Evolutionary conservation across 2,329 filamentous ascomycete genomes (phyloP), one percentile per base, ranked within the genome.

Genomic region (Pyrenophora teres): DNA sequence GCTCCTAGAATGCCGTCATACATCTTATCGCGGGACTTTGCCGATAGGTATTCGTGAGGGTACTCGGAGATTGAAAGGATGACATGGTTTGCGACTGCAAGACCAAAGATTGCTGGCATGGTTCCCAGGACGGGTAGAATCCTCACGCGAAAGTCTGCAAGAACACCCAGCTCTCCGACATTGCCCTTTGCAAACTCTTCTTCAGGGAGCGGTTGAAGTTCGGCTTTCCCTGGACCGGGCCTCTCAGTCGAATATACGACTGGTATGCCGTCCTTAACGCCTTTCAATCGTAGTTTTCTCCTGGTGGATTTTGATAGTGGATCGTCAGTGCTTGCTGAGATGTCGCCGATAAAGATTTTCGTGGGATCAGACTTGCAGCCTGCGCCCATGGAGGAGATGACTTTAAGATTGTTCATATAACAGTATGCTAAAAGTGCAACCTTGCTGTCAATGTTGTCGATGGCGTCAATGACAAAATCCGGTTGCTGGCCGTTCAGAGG

Each of bases 391-490:
- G 91, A 90, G 13, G 91, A 94, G 56, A 99, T 92, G 23, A 99
- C 91, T 0, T 86, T 87, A 21, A 97, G 78, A 1, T 82, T 80
- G 68, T 91, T 83, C 54, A 86, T 83, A 70, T 92, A 82, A 76
- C 94, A 99, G 76, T 95, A 96, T 65, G 91, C 87, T 35, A 99
- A 80, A 47, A 99, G 78, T 15, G 87, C 88, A 3, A 99, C 93
- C 77, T 99, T 99, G 46, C 91, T 96, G 44, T 96, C 90, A 57
- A 99, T 97, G 70, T 99, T 97, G 74, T 99, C 94, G 61, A 99
- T 99, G 18, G 93, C 95, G 74, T 99, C 94, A 31, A 99, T 85
- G n/a, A 99, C 86, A 67, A 87, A 99, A 64, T 93, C 88, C 1
- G 92, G 92, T 64, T 81, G 81, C 68, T 82, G 83, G 13, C 79